A percentile compares a stretch with the other conserved stretches of the same genome.
These are phyloP conservation scores for Tremellales sp. DNA, from an alignment of 1,284 basidiomycete genomes.

Conservation along the genomic window DNA sequence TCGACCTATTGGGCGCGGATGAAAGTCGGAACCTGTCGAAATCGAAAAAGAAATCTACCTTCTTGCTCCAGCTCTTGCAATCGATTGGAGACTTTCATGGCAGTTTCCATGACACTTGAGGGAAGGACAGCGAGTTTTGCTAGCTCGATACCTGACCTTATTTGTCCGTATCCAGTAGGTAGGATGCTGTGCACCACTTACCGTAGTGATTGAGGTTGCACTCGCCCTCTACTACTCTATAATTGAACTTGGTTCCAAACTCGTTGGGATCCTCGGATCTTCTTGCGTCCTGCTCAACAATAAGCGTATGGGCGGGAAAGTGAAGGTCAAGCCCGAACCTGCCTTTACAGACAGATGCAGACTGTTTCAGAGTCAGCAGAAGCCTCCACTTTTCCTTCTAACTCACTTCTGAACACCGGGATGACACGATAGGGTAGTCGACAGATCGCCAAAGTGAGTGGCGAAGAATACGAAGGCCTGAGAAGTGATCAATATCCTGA, in stretches of 20 bases:
- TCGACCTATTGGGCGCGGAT: too few relatives aligned
- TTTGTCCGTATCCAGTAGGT: slow-evolving; percentile 53
- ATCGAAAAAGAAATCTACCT: too few relatives aligned
- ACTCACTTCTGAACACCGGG: slow-evolving; percentile 31
- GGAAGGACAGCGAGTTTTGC: slow-evolving; percentile 80
- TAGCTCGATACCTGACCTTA: slow-evolving; percentile 77
- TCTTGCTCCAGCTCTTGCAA: too few relatives aligned
- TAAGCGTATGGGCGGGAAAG: neutral
- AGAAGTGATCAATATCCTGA: neutral
- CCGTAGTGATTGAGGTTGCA: slow-evolving; percentile 45
- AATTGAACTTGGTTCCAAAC: slow-evolving; percentile 69
- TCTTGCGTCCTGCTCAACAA: neutral
- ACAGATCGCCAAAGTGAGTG: slow-evolving; percentile 58
- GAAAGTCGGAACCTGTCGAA: too few relatives aligned
- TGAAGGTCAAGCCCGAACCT: slow-evolving; percentile 10
- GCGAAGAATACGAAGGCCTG: slow-evolving; percentile 84
- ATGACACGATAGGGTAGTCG: slow-evolving; percentile 30
- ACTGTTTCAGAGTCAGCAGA: slow-evolving; percentile 48
- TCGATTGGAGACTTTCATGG: slow-evolving; percentile 58
- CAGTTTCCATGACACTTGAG: slow-evolving; percentile 60
- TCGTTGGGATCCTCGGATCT: slow-evolving; percentile 29
- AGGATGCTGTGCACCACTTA: slow-evolving; percentile 9
- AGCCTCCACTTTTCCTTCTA: neutral
- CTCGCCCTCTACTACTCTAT: slow-evolving; percentile 55
- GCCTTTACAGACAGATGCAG: slow-evolving; percentile 79